Base-by-base conservation (phyloP, 768 basidiomycete genomes). In the Mycena amicta region DNA sequence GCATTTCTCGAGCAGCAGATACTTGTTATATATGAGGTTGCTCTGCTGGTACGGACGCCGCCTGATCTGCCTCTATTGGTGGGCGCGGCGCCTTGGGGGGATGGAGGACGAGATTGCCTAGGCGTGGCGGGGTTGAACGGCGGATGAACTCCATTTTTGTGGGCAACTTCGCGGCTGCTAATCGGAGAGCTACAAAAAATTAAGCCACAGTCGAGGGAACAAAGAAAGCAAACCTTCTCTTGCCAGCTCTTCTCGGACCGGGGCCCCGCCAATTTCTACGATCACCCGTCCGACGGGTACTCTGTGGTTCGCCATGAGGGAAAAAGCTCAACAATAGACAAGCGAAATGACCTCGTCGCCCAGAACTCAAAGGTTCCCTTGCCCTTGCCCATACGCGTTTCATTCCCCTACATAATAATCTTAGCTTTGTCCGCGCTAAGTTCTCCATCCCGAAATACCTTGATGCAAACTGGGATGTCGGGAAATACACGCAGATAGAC, bases 351-450 rank as follows among this genome's bases (percentile, higher is more conserved):
- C 92, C 93, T 85, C 57, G 90, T 92, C 26, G 95, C 93, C 97
- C 97, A 99, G 71, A 82, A 98, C 70, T 98, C 97, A 67, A 98
- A 98, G 0, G 90, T 85, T 46, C 97, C 97, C 73, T 99, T 99
- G 58, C 97, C 97, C 75, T 98, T 98, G 51, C 97, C 97, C 97
- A 98, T 98, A 81, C 97, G 90, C 4, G 94, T 95, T 74, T 98
- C 95, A 66, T 97, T 98, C 53, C 97, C 96, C 92, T 94, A 59
- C 5, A 37, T 8, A 37, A 37, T 8, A 37, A 37, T n/a, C n/a
- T n/a, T n/a, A n/a, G n/a, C n/a, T n/a, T n/a, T 5, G 13, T 22
- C 16, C 11, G 11, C 18, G 3, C 27, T 4, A 37, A 49, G 46
- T 27, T 50, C 18, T 16, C 33, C 6, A 67, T 79, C n/a, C n/a